A percentile compares a stretch with the other conserved stretches of the same genome.
Evolutionary conservation across 495 filamentous ascomycete species (phyloP).

Genomic region (Sporormia fimetaria): DNA sequence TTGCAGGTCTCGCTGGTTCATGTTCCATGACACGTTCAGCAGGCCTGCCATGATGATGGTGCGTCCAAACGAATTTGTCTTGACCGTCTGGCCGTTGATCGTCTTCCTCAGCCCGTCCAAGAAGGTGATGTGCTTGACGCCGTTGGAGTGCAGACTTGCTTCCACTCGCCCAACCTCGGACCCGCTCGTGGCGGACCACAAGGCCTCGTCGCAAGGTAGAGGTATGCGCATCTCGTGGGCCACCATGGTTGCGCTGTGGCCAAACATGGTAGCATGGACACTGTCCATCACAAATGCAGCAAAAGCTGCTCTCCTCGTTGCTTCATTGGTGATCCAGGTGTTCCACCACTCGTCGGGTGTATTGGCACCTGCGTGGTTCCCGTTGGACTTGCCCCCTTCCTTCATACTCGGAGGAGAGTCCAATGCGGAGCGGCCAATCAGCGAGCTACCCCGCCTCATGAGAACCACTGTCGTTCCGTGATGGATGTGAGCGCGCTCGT

Average conservation of each 20-base stretch:
- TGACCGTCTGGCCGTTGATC: conserved; percentile 72
- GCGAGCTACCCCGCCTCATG: conserved; percentile 84
- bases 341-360: conserved; percentile 89
- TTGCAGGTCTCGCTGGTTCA: conserved; percentile 94
- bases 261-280: conserved; percentile 96
- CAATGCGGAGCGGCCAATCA: conserved; percentile 78
- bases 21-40: conserved; percentile 90
- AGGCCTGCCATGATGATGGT: conserved; percentile 91
- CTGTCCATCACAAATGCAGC: conserved; percentile 93
- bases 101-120: conserved; percentile 86
- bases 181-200: conserved; percentile 87
- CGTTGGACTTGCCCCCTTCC: conserved; percentile 41
- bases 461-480: conserved; percentile 92
- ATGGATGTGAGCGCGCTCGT: conserved; percentile 94
- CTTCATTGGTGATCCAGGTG: conserved; percentile 91
- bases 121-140: conserved; percentile 78
- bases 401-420: conserved; percentile 78
- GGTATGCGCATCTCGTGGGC: conserved; percentile 90
- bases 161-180: conserved; percentile 83
- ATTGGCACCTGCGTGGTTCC: conserved; percentile 32
- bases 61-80: conserved; percentile 91
- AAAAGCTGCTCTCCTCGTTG: conserved; percentile 82
- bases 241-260: conserved; percentile 93
- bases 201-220: conserved; percentile 81
- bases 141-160: conserved; percentile 66